Conservation (phyloP, 163 green algal genomes). For the Volvox carteri region DNA sequence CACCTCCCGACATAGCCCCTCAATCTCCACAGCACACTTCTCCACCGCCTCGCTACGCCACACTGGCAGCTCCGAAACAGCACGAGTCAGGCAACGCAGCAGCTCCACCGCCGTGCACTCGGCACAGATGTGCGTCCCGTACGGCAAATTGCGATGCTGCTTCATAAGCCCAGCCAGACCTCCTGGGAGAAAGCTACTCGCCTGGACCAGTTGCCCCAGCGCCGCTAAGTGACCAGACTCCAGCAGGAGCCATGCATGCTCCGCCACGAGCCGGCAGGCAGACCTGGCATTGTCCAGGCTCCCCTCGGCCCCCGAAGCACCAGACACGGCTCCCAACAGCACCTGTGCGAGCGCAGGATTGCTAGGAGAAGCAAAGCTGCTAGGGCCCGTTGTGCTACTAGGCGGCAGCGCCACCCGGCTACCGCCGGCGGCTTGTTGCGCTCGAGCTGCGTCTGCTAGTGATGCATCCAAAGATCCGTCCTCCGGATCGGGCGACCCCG, state of each 20-base stretch:
- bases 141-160: conserved; percentile 42
- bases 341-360: conserved; percentile 9
- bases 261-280: conserved; percentile 64
- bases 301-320: not conserved
- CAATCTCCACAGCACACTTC: conserved; percentile 24
- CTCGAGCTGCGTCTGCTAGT: not conserved
- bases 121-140: conserved; percentile 28
- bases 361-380: not conserved
- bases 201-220: conserved; percentile 52
- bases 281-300: conserved; percentile 42
- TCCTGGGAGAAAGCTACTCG: conserved; percentile 34
- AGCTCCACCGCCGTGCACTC: conserved; percentile 25
- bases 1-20: conserved; percentile 56
- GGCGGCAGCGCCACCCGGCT: not conserved
- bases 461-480: not conserved
- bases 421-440: conserved; percentile 17
- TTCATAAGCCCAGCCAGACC: conserved; percentile 55
- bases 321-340: not conserved
- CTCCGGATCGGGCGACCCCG: not conserved
- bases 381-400: not conserved
- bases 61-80: conserved; percentile 69
- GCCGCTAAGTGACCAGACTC: conserved; percentile 53
- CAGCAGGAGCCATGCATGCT: conserved; percentile 71
- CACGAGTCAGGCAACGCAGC: conserved; percentile 42
- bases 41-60: conserved; percentile 60